Base-by-base conservation (phyloP, 345 rosid species). In the Mangifera indica region DNA sequence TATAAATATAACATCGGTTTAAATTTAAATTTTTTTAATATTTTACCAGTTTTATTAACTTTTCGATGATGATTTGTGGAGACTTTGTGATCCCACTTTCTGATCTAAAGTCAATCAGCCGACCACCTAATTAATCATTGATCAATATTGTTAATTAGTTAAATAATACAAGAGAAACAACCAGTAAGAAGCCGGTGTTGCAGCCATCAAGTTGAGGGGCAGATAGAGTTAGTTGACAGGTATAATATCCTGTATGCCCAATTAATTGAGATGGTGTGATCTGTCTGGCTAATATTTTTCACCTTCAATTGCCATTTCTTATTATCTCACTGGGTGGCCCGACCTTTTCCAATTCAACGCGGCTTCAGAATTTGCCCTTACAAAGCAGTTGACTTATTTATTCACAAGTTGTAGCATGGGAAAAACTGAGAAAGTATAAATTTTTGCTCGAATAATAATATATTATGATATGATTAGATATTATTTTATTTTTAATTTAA, bases 31-130 rank as follows among this genome's bases (percentile, higher is more conserved):
- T n/a, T n/a, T n/a, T n/a, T n/a, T n/a, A n/a, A n/a, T n/a, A n/a
- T n/a, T n/a, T n/a, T n/a, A n/a, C n/a, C n/a, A n/a, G n/a, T n/a
- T n/a, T n/a, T n/a, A n/a, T n/a, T n/a, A n/a, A n/a, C n/a, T n/a
- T n/a, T n/a, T n/a, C n/a, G n/a, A n/a, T n/a, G n/a, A n/a, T n/a
- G n/a, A n/a, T n/a, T n/a, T n/a, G n/a, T n/a, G n/a, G n/a, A n/a
- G n/a, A n/a, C n/a, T n/a, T n/a, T n/a, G n/a, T 13, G 59, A 46
- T 60, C 65, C 65, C 15, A 58, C 74, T 46, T n/a, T 20, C 26
- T 71, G 2, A 0, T 20, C 26, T 71, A 1, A 0, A n/a, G 58
- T 29, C 46, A 26, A 58, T 37, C 3, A 42, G 57, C 66, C 66
- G 58, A 45, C 73, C 46, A 12, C 3, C n/a, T n/a, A 48, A 20